phyloP scores from a whole-genome alignment of 441 rosid species.

The Corymbia citriodora region DNA sequence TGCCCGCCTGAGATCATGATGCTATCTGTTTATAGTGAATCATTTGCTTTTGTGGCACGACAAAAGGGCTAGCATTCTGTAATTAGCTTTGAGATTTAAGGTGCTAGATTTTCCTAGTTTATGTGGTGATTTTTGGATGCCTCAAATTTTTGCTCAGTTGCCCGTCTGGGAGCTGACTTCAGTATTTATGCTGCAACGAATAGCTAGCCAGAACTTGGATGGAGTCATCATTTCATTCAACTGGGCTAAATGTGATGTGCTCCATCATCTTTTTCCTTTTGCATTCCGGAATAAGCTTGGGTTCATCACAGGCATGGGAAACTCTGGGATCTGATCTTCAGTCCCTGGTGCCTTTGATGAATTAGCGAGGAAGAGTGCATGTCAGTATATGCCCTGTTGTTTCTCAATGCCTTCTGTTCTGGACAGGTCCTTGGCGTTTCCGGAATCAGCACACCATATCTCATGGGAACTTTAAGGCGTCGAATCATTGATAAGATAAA shows the following conservation, averaged over 20 bases:
- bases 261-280: background rate
- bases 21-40: background rate
- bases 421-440: background rate
- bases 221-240: background rate
- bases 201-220: background rate
- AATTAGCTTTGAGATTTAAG: background rate
- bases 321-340: background rate
- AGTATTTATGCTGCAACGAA: background rate
- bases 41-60: background rate
- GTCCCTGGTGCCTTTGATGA: background rate
- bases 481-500: background rate
- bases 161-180: background rate
- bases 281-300: background rate
- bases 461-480: background rate
- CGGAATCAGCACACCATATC: background rate
- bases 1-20: conserved; percentile 21
- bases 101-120: background rate
- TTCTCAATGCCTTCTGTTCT: background rate
- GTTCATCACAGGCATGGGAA: background rate
- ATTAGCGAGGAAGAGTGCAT: background rate
- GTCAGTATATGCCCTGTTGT: background rate
- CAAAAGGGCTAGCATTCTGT: background rate
- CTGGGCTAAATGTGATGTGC: background rate
- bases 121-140: background rate
- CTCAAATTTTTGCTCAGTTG: background rate